Base-by-base conservation (phyloP, 148 eudicot species). In the Persicaria maculosa region DNA sequence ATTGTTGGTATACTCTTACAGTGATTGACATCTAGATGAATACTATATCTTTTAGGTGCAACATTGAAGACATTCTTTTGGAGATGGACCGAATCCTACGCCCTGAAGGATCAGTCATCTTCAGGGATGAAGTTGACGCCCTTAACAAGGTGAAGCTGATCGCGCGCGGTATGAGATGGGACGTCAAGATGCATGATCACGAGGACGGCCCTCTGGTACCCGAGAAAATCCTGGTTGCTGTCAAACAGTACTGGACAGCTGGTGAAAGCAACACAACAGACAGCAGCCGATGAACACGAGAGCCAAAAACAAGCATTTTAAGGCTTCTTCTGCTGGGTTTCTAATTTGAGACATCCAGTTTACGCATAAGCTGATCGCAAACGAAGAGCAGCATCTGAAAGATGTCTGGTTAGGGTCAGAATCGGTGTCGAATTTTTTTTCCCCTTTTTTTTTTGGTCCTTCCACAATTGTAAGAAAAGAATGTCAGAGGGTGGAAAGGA, bases 171-270 rank as follows among this genome's bases (percentile, higher is more conserved):
- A 89, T 91, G 97, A 88, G 90, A 79, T 91, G 94, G 94, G 88
- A 91, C 50, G 65, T 84, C 46, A 89, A 86, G 86, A 50, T 91
- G 83, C n/a, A 83, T 68, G 97, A 91, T 81, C 97, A 91, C 59
- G 94, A 91, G 68, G 92, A 91, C n/a, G 97, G 97, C 6, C 97
- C 92, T 15, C 79, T 91, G n/a, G 90, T 89, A 25, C 89, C 97
- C 9, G 86, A 91, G 80, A 91, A 91, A 77, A 83, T 91, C 48
- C 74, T 91, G 47, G 78, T 88, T 22, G 90, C 86, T 2, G 77
- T 79, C 15, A 91, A 91, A 75, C 92, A 86, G 19, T 91, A 91
- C 22, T 91, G 97, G 97, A 88, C 85, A 46, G 83, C 77, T 31
- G 74, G 50, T 69, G 81, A 74, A 73, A 84, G 76, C 75, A 91